These are phyloP conservation scores for Helotiales sp. DNA, from an alignment of 2,329 filamentous ascomycete species.

Conservation along the genomic window DNA sequence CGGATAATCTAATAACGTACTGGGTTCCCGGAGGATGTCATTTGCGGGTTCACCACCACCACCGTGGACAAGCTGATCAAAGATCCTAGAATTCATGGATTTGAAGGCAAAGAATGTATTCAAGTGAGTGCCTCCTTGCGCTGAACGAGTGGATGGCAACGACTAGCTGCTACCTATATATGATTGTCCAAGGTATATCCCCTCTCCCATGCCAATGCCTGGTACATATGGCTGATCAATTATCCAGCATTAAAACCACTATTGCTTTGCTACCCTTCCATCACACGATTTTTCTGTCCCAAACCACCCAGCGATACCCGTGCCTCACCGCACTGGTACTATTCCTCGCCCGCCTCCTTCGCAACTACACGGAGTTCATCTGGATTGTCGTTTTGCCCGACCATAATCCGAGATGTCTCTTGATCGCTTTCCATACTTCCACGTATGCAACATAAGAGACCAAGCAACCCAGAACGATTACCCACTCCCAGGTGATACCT, in stretches of 20 bases:
- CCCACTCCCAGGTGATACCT: conserved; percentile 72
- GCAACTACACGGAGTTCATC: background rate
- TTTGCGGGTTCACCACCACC: no score
- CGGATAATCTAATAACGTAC: no score
- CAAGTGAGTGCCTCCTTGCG: background rate
- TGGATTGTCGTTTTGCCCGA: background rate
- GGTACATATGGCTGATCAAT: background rate
- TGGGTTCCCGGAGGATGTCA: no score
- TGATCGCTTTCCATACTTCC: conserved; percentile 69
- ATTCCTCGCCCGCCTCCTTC: background rate
- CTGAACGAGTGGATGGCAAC: background rate
- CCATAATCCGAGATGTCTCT: conserved; percentile 44
- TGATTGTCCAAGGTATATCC: no score
- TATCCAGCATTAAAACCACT: no score
- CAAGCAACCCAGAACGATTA: conserved; percentile 60
- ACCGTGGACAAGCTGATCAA: no score
- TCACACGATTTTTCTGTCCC: no score
- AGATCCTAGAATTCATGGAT: no score
- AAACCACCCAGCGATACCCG: no score
- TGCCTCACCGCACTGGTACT: background rate
- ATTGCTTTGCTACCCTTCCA: no score
- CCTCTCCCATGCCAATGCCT: background rate
- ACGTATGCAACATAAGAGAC: conserved; percentile 62
- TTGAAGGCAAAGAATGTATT: background rate
- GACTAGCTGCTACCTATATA: no score